phyloP scores from a whole-genome alignment of 257 asterid species.

The Cinchona pubescens region DNA sequence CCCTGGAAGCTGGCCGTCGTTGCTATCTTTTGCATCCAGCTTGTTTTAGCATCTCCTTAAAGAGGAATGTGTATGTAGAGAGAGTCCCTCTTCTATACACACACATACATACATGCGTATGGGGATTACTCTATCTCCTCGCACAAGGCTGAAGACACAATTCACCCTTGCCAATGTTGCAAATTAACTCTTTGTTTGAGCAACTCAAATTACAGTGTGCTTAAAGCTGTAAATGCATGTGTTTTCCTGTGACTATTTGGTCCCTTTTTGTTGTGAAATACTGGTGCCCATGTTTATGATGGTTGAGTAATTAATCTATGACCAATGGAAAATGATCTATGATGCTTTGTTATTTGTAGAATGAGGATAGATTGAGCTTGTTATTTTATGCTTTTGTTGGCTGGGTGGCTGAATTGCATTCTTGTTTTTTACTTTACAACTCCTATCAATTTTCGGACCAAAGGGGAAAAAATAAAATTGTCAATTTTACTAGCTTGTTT shows the following conservation, averaged over 20 bases:
- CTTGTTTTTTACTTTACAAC: no score
- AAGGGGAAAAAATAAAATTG: not conserved
- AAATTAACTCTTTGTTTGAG: not conserved
- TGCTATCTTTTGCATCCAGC: constrained; percentile 1
- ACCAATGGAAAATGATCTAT: not conserved
- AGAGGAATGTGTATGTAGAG: no score
- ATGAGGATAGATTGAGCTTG: not conserved
- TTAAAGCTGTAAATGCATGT: not conserved
- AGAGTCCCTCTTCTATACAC: no score
- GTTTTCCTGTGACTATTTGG: not conserved
- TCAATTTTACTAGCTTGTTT: not conserved
- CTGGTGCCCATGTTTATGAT: not conserved
- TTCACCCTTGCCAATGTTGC: not conserved
- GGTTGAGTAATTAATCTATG: not conserved
- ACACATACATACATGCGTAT: no score
- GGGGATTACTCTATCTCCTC: no score
- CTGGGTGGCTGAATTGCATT: not conserved
- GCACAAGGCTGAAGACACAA: not conserved
- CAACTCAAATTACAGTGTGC: not conserved
- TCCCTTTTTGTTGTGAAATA: no score
- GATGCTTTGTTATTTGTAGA: not conserved
- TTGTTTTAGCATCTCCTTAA: no score
- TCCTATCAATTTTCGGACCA: no score
- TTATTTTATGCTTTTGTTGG: not conserved
- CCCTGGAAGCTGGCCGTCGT: not conserved